Evolutionary conservation across 2,329 filamentous ascomycete genomes (phyloP).

Genomic region (Paecilomyces sp.): DNA sequence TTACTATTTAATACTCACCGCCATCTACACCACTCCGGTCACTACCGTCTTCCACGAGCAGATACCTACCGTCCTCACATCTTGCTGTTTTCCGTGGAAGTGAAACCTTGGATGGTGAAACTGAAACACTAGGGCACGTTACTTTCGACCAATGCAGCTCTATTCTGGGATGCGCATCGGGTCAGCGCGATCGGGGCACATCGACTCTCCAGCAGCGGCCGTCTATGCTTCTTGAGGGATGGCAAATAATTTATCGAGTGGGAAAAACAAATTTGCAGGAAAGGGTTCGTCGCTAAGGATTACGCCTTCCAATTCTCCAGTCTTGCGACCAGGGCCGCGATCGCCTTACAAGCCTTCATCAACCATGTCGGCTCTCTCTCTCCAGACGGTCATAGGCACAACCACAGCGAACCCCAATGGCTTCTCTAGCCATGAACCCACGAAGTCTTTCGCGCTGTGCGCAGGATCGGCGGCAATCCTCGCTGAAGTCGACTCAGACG

Average conservation of each 20-base stretch:
- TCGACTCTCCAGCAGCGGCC: slow-evolving; percentile 15
- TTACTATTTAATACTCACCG: background rate
- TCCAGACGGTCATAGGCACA: slow-evolving; percentile 83
- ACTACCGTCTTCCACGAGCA: background rate
- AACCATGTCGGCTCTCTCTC: slow-evolving; percentile 50
- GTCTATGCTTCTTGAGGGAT: slow-evolving; percentile 21
- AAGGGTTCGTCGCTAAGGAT: slow-evolving; percentile 48
- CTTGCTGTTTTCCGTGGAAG: background rate
- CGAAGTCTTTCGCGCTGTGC: slow-evolving; percentile 72
- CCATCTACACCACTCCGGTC: background rate
- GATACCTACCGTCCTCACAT: background rate
- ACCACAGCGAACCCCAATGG: slow-evolving; percentile 78
- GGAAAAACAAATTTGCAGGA: slow-evolving; percentile 28
- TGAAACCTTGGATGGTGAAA: background rate
- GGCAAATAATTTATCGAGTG: slow-evolving; percentile 26
- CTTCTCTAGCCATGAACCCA: slow-evolving; percentile 71
- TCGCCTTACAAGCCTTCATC: slow-evolving; percentile 50
- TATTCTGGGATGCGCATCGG: slow-evolving; percentile 19
- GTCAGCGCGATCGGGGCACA: slow-evolving; percentile 16
- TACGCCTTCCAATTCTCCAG: slow-evolving; percentile 72
- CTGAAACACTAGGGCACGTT: background rate
- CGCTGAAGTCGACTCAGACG: slow-evolving; percentile 64
- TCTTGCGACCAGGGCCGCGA: slow-evolving; percentile 54
- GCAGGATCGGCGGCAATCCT: slow-evolving; percentile 92
- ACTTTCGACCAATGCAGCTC: slow-evolving; percentile 18